Base-by-base conservation (phyloP, 2,329 filamentous ascomycete species). In the Lachnellula cervina region DNA sequence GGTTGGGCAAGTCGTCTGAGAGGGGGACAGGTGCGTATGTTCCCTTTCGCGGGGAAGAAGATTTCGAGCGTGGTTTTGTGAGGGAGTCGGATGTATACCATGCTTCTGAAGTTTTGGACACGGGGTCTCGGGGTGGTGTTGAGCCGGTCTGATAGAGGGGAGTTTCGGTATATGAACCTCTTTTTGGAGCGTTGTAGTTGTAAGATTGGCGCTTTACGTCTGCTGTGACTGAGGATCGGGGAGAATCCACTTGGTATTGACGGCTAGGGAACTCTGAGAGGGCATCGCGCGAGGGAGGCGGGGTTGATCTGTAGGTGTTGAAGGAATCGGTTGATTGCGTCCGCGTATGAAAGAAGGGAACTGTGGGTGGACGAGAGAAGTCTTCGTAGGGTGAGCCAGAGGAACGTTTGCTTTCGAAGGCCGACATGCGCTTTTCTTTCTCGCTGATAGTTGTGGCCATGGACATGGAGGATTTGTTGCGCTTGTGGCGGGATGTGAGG, bases 281-380 rank as follows among this genome's bases (percentile, higher is more conserved):
- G 0, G 83, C 83, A 61, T 82, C 77, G 49, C 76, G 76, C 40
- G 77, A 80, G 59, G 77, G 66, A 49, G 73, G 71, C 8, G 78
- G 76, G 8, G 75, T 80, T 52, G 77, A 76, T 13, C 75, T 78
- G 14, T 76, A 79, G 58, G 78, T 80, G 23, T 73, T 74, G 48
- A 78, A 71, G 4, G 81, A 83, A 34, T 80, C 79, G 11, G 80
- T 78, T 2, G 85, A 89, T 47, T 80, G 76, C 16, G 76, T 78
- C 35, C 91, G 83, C 0, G 89, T 95, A 68, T 94, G 86, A 72
- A 89, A 82, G 71, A 96, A 97, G 0, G 91, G 86, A 49, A 96
- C 78, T 0, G 80, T 80, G 0, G 76, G 77, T 0, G 79, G 79
- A 2, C 75, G 74, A 37, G 74, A 73, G 7, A 77, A 62, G 38